Evolutionary conservation across 2,329 filamentous ascomycete species (phyloP), one percentile per base, ranked within the genome.

Genomic region (Ambrosiella beaveri): DNA sequence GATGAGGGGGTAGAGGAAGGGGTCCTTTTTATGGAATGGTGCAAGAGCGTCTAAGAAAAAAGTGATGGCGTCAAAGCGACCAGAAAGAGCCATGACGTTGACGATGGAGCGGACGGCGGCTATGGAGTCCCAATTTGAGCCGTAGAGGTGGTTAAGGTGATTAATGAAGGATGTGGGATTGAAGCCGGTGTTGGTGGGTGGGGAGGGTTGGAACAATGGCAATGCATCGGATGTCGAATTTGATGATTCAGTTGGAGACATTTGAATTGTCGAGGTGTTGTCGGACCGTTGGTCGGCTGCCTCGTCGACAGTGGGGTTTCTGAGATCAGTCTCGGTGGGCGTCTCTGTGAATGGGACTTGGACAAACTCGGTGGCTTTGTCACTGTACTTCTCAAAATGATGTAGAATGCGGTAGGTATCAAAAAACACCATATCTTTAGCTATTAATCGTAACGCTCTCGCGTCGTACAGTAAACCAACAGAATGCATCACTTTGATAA

Each of bases 401-500:
- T 65, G 65, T n/a, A 72, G 66, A 5, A 73, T 70, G 8, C 68
- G 66, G 63, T 75, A 70, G 12, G 71, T 66, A 60, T 78, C 75
- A 53, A 70, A 65, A 9, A 65, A 62, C 7, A 70, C 73, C 70
- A 77, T 73, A 50, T 71, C 67, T 9, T 63, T 62, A 2, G 74
- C 72, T 27, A 78, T 66, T 8, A 65, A 65, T 7, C 66, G 67
- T 7, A 71, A 65, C 1, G 69, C 70, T 0, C 63, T 63, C 0
- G 66, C 65, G 27, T 70, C 67, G 7, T 68, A 64, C 45, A 78
- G 67, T 54, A 77, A 67, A 27, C 71, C 72, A 15, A 71, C 67
- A 40, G 70, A 65, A 57, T 73, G 68, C 74, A 79, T 78, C 59
- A 68, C 67, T 11, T 70, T 69, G 37, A 78, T 64, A 37, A 76